Evolutionary conservation across 768 basidiomycete genomes (phyloP).

Genomic region (Termitomyces sp.): DNA sequence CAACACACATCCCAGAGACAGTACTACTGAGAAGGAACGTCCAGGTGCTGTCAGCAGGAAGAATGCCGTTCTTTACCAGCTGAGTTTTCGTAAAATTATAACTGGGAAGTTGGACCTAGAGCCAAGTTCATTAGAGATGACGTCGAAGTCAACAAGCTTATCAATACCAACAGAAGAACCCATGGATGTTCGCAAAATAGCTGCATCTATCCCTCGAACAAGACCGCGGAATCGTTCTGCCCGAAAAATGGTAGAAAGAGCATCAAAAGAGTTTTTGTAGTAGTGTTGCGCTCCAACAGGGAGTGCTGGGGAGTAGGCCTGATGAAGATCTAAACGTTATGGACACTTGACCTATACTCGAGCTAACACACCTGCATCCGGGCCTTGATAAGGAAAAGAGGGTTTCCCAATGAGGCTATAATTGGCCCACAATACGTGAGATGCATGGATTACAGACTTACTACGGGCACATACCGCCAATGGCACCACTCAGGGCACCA

Average conservation of each 20-base stretch:
- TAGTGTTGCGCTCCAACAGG: conserved; percentile 94
- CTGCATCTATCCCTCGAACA: conserved; percentile 89
- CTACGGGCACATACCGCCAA: conserved; percentile 64
- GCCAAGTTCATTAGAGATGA: conserved; percentile 2
- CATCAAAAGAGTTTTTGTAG: conserved; percentile 84
- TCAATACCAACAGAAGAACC: conserved; percentile 67
- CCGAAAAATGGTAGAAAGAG: conserved; percentile 73
- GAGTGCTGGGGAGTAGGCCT: conserved; percentile 93
- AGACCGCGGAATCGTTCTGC: conserved; percentile 80
- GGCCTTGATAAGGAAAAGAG: conserved; percentile 93
- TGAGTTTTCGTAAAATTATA: conserved; percentile 92
- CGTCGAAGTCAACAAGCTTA: conserved; percentile 2
- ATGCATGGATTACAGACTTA: background rate
- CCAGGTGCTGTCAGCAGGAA: conserved; percentile 76
- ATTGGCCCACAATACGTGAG: conserved; percentile 4
- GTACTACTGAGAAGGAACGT: conserved; percentile 87
- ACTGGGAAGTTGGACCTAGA: conserved; percentile 87
- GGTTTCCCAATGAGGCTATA: conserved; percentile 77
- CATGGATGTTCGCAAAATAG: conserved; percentile 91
- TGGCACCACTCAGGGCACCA: conserved; percentile 85
- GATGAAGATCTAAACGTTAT: background rate
- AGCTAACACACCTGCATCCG: conserved; percentile 79
- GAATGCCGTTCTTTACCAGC: conserved; percentile 62
- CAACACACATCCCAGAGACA: conserved; percentile 89
- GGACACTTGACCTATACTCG: background rate